Base-by-base conservation (phyloP, 139 green algal genomes). In the Spirogloea muscicola region DNA sequence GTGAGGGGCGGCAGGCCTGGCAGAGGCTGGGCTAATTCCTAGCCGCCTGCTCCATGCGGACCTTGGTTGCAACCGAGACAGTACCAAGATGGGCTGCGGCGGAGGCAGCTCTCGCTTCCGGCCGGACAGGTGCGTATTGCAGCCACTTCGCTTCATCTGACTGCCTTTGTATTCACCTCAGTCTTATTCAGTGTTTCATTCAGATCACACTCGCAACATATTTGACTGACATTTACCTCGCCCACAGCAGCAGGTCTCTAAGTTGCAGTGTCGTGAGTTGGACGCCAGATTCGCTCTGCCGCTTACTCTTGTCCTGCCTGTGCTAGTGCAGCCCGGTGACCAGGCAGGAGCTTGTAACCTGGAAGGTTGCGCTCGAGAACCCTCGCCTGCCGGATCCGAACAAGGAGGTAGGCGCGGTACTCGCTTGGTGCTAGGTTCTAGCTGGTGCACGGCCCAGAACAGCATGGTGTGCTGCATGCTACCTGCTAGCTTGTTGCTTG, bases 1-100 rank as follows among this genome's bases (percentile, higher is more conserved):
- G n/a, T n/a, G n/a, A n/a, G n/a, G n/a, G n/a, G n/a, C n/a, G n/a
- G 44, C 62, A 72, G 62, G 62, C 25, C 49, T 72, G 39, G 62
- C 62, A 18, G 62, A 72, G 60, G 62, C 62, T 52, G 62, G 62
- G 34, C 25, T 72, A 27, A 3, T 72, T 37, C 49, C 62, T 6
- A 72, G 62, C 62, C 31, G n/a, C 18, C 29, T 72, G 37, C 36
- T 31, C 29, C 62, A 10, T 18, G 60, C 5, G 31, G 62, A 72
- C 49, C 18, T 55, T 40, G 62, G 34, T 6, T 40, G 62, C 40
- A 39, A 43, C n/a, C 21, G 38, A 5, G 40, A 62, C 7, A 31
- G 38, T 36, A 66, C 33, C 9, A 18, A 0, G 27, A 31, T 31
- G 39, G 62, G 39, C 7, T n/a, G 62, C 9, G 31, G 25, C 25